A percentile compares a stretch with the other conserved stretches of the same genome.
Conservation (phyloP, 345 rosid genomes). For the Lepidium didymum region DNA sequence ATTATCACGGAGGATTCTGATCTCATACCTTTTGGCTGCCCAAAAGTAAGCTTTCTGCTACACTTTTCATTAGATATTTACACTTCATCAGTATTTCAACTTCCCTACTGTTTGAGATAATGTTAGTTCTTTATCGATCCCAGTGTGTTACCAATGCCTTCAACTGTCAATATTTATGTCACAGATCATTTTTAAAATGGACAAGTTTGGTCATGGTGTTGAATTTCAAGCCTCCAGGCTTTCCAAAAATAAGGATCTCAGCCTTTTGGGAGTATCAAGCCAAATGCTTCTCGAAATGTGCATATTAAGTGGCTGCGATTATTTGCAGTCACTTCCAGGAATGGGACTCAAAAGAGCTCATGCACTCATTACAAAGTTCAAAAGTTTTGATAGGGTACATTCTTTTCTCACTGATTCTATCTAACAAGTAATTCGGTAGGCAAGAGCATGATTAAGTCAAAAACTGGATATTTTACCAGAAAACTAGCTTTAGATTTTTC, state of each 20-base stretch:
- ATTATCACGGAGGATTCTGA: conserved; percentile 97
- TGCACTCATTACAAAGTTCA: conserved; percentile 72
- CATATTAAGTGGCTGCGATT: conserved; percentile 97
- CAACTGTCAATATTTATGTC: neutral
- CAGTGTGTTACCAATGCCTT: neutral
- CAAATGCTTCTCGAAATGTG: conserved; percentile 97
- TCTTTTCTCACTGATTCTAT: conserved; percentile 4
- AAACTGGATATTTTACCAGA: neutral
- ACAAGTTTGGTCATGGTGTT: conserved; percentile 89
- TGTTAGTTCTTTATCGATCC: neutral
- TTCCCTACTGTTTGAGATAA: neutral
- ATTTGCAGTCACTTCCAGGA: conserved; percentile 85
- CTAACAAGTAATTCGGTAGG: neutral
- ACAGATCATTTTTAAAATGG: conserved; percentile 92
- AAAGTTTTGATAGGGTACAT: conserved; percentile 67
- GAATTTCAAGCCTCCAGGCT: conserved; percentile 71
- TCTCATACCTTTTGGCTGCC: conserved; percentile 96
- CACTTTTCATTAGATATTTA: neutral
- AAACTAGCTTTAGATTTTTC: neutral
- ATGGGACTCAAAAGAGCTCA: conserved; percentile 96
- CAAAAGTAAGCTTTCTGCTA: conserved; percentile 56
- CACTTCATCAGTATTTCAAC: neutral
- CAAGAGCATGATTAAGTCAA: neutral
- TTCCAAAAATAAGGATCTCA: conserved; percentile 55
- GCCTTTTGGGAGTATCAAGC: conserved; percentile 63